These are phyloP conservation scores for Aspergillus fischeri DNA, from an alignment of 2,329 filamentous ascomycete species.

Conservation along the genomic window DNA sequence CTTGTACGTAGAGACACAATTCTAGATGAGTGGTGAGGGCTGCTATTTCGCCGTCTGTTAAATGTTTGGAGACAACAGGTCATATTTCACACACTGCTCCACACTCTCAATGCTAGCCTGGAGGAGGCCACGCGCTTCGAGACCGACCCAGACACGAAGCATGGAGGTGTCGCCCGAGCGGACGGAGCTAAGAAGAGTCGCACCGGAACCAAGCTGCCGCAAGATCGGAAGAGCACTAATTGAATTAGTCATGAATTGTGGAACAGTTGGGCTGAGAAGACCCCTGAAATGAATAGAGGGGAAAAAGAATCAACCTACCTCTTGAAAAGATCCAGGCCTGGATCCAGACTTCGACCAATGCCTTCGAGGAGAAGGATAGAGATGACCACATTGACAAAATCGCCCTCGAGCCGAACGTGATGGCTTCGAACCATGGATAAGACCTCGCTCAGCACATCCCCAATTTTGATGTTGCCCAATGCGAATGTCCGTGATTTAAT, in stretches of 20 bases:
- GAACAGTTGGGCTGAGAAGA: constrained; percentile 1
- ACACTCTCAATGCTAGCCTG: constrained; percentile 88
- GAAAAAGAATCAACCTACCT: constrained; percentile 46
- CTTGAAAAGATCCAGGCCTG: constrained; percentile 79
- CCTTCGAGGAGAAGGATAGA: constrained; percentile 91
- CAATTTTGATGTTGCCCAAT: constrained; percentile 90
- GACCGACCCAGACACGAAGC: constrained; percentile 84
- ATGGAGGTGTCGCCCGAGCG: constrained; percentile 75
- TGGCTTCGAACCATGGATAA: constrained; percentile 86
- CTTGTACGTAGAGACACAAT: neutral
- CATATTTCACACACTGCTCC: constrained; percentile 85
- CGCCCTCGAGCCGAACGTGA: constrained; percentile 90
- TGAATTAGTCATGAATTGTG: neutral
- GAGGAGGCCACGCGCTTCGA: constrained; percentile 84
- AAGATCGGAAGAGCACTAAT: constrained; percentile 82
- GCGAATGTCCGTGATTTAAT: constrained; percentile 91
- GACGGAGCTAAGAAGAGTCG: constrained; percentile 53
- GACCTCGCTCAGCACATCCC: constrained; percentile 88
- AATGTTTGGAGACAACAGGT: constrained; percentile 82
- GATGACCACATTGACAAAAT: constrained; percentile 97
- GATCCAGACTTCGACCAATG: constrained; percentile 83
- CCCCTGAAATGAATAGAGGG: neutral
- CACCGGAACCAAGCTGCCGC: constrained; percentile 71
- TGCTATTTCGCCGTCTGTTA: constrained; percentile 33
- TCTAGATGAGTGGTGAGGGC: constrained; percentile 3